Evolutionary conservation across 2,329 filamentous ascomycete species (phyloP).

Genomic region (Colletotrichum karsti): DNA sequence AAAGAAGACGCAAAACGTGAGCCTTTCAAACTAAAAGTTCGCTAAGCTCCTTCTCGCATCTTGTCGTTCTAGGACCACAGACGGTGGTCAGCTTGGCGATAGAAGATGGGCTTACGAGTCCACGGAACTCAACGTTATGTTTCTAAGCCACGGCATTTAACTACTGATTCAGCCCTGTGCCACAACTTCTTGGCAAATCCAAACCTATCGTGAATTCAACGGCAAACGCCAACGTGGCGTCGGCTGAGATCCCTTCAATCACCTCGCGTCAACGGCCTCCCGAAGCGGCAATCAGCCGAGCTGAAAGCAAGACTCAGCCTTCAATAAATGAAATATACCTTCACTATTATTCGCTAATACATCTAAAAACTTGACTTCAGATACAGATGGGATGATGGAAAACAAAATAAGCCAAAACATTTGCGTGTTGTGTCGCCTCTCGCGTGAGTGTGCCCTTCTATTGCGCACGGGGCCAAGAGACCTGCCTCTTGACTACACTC

Average conservation of each 20-base stretch:
- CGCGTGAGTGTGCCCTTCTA: too few relatives aligned
- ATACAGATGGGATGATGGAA: too few relatives aligned
- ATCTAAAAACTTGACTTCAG: too few relatives aligned
- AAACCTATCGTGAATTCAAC: neutral
- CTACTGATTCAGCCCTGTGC: slow-evolving; percentile 4
- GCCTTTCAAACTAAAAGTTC: too few relatives aligned
- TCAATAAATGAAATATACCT: neutral
- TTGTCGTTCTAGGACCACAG: too few relatives aligned
- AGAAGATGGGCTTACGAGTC: neutral
- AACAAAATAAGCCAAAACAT: too few relatives aligned
- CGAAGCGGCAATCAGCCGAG: neutral
- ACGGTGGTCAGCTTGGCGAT: neutral
- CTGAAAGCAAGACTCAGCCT: too few relatives aligned
- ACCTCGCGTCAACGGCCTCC: neutral
- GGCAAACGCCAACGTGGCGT: neutral
- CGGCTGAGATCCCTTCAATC: neutral
- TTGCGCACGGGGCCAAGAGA: too few relatives aligned
- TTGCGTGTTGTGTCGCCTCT: too few relatives aligned
- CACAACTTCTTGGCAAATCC: neutral
- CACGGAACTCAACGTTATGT: neutral
- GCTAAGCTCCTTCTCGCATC: too few relatives aligned
- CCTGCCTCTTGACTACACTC: neutral
- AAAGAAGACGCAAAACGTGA: too few relatives aligned
- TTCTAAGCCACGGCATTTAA: neutral
- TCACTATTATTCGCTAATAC: too few relatives aligned